Percentiles rank a stretch among this genome's conserved stretches.
Evolutionary conservation across 2,329 filamentous ascomycete species (phyloP).

Genomic region (Fusarium buharicum): DNA sequence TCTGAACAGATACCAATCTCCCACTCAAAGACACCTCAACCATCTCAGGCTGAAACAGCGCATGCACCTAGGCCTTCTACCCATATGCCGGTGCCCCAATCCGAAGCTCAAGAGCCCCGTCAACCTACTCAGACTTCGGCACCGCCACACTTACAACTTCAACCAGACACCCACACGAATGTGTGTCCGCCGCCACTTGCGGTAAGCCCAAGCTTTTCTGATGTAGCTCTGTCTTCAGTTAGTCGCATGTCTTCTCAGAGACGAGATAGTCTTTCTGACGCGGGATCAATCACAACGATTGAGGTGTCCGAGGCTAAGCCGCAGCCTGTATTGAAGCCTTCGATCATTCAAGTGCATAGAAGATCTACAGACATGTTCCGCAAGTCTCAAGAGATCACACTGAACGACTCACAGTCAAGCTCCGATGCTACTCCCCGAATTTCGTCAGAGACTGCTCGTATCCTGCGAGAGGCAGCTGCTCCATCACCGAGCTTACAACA

Average conservation of each 20-base stretch:
- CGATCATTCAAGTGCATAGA: slow-evolving; percentile 41
- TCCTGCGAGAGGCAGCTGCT: background rate
- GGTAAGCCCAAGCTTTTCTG: slow-evolving; percentile 31
- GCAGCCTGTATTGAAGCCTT: slow-evolving; percentile 42
- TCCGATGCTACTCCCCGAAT: slow-evolving; percentile 17
- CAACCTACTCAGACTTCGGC: background rate
- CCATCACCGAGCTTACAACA: slow-evolving; percentile 4
- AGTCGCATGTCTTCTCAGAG: slow-evolving; percentile 28
- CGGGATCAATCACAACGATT: slow-evolving; percentile 41
- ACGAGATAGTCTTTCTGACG: slow-evolving; percentile 40
- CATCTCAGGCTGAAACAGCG: background rate
- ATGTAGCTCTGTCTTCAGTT: slow-evolving; percentile 24
- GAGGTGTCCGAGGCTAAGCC: slow-evolving; percentile 43
- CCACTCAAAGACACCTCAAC: background rate
- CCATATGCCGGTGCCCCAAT: background rate
- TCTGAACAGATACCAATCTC: background rate
- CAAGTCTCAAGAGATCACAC: slow-evolving; percentile 22
- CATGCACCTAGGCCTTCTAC: background rate
- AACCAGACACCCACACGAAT: background rate
- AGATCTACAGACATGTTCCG: slow-evolving; percentile 37
- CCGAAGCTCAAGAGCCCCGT: background rate
- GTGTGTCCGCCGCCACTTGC: slow-evolving; percentile 15
- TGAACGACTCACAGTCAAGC: slow-evolving; percentile 16
- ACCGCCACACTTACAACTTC: background rate
- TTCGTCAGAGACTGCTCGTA: slow-evolving; percentile 16